phyloP scores from a whole-genome alignment of 2,329 filamentous ascomycete species.

The Apiospora rasikravindrae region DNA sequence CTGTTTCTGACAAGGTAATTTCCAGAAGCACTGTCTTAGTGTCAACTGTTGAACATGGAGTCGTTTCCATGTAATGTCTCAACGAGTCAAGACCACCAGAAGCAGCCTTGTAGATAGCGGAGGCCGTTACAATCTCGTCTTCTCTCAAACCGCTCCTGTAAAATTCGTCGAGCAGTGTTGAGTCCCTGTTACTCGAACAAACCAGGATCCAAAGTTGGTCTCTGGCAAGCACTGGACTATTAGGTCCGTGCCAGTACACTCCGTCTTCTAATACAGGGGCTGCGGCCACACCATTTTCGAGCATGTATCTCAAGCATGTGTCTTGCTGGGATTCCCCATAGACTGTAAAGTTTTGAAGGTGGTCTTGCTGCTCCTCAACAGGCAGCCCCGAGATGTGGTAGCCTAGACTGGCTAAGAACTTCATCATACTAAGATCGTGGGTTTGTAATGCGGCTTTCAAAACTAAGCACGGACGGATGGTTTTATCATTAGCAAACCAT shows the following conservation, averaged over 20 bases:
- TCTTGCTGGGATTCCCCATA: accelerated
- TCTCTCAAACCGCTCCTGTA: background rate
- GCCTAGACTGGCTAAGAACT: background rate
- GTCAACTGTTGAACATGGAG: background rate
- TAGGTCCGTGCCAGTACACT: background rate
- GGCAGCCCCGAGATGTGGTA: background rate
- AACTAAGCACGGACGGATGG: background rate
- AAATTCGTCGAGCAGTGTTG: background rate
- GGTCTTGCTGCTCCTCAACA: background rate
- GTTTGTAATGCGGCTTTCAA: background rate
- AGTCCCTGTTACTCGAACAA: no score
- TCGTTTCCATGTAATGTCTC: background rate
- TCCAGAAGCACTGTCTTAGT: background rate
- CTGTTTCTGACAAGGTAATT: background rate
- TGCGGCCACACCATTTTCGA: background rate
- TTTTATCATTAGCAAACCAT: no score
- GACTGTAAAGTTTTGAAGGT: background rate
- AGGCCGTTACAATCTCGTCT: background rate
- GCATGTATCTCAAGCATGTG: background rate
- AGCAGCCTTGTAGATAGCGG: background rate
- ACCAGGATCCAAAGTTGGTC: background rate
- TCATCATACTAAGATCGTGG: background rate
- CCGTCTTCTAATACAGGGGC: background rate
- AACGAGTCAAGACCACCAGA: background rate
- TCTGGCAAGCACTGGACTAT: background rate